Base-by-base conservation (phyloP, 139 green algal species). In the Volvox africanus region DNA sequence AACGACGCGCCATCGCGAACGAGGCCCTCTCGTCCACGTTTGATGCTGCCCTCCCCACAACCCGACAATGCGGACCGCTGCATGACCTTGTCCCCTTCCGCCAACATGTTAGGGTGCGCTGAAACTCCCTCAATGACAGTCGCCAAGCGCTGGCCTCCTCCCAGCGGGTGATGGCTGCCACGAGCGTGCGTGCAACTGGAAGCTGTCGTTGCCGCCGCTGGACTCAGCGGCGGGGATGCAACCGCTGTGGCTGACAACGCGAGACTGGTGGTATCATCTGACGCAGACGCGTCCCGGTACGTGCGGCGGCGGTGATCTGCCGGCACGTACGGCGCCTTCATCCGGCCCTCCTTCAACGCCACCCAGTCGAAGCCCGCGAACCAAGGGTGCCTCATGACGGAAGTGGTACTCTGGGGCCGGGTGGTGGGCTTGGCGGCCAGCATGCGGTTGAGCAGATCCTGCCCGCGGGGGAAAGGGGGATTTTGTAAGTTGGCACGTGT, bases 301-400 rank as follows among this genome's bases (percentile, higher is more conserved):
- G 33, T 9, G 36, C 36, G 83, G 37, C 85, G 65, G 17, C 85
- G 85, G 28, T 50, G 85, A 20, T 89, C 85, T 14, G 28, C 2
- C 18, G 86, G 86, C 28, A 90, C 75, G 71, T 85, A 90, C 68
- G 86, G 86, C 21, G 86, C 86, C 32, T 65, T 80, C 75, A 84
- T 90, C 30, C 73, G 73, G 20, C 86, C 86, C 55, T 77, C 55
- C n/a, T 50, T 55, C 30, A 90, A 76, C n/a, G 75, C 75, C 21
- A 2, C 13, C 73, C 73, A 90, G 86, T 90, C 86, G 61, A 90
- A 90, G 30, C 75, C 86, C 0, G 30, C 73, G 33, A 90, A 90
- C 86, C 86, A 90, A 22, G 86, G n/a, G 75, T 90, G 86, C 21
- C 73, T 55, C 86, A 90, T 90, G n/a, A 90, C 55, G 32, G 30